Evolutionary conservation across 2,329 filamentous ascomycete genomes (phyloP).

Genomic region (Phoma sp.): DNA sequence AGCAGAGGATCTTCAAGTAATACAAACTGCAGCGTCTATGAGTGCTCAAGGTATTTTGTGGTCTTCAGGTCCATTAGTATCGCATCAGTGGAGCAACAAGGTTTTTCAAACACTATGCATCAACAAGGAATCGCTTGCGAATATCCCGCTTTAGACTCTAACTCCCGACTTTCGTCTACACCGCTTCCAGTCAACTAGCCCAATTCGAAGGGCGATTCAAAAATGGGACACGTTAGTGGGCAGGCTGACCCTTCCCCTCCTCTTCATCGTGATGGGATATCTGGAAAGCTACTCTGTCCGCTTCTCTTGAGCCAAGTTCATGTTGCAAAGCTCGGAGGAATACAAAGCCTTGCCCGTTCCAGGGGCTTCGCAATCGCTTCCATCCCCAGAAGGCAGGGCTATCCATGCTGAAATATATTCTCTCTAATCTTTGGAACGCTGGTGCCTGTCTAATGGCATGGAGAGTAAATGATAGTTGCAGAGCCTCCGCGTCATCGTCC

Average conservation of each 20-base stretch:
- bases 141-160: no score
- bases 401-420: background rate
- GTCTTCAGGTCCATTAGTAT: no score
- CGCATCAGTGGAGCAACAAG: no score
- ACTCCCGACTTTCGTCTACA: no score
- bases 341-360: background rate
- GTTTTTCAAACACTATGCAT: no score
- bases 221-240: no score
- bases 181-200: no score
- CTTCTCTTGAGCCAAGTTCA: background rate
- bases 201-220: no score
- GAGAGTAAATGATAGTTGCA: background rate
- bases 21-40: no score
- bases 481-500: background rate
- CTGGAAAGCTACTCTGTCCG: background rate
- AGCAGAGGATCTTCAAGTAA: no score
- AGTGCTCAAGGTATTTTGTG: no score
- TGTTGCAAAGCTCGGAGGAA: background rate
- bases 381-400: background rate
- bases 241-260: background rate
- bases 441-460: background rate
- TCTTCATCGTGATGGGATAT: background rate
- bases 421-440: background rate
- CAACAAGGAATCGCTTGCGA: no score
- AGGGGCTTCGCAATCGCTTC: background rate